Evolutionary conservation across 2,329 filamentous ascomycete genomes (phyloP).

Genomic region (Penicillium concentricum): DNA sequence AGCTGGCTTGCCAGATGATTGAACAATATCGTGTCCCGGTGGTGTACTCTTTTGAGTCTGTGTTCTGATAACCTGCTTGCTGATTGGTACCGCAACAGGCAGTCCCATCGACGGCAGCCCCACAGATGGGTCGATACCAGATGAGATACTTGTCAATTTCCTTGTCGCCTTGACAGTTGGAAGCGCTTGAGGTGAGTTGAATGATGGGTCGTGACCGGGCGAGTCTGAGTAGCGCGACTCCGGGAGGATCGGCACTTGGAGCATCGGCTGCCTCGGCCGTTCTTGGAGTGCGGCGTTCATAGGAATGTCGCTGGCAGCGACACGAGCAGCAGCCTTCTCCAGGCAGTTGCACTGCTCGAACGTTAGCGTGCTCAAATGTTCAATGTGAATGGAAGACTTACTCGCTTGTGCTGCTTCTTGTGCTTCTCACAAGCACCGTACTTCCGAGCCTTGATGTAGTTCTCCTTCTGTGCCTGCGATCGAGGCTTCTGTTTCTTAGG

Average conservation of each 20-base stretch:
- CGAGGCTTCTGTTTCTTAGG: constrained; percentile 44
- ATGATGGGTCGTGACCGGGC: constrained; percentile 13
- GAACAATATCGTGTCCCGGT: neutral
- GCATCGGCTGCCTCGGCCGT: neutral
- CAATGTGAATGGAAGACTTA: constrained; percentile 21
- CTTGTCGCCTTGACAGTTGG: constrained; percentile 5
- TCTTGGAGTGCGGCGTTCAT: constrained; percentile 9
- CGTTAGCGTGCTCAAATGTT: constrained; percentile 17
- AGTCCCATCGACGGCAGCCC: neutral
- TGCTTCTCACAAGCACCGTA: constrained; percentile 46
- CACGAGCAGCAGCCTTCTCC: constrained; percentile 32
- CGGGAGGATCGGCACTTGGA: constrained; percentile 5
- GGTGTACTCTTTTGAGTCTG: neutral
- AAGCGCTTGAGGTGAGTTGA: constrained; percentile 3
- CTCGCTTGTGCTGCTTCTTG: constrained; percentile 44
- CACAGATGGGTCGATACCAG: constrained; percentile 11
- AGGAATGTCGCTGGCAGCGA: constrained; percentile 19
- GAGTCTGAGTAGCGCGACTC: constrained; percentile 7
- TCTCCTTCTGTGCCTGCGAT: constrained; percentile 43
- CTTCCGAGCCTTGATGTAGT: constrained; percentile 45
- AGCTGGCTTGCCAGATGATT: neutral
- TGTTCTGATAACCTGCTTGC: neutral
- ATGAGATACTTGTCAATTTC: constrained; percentile 1
- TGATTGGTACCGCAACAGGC: neutral
- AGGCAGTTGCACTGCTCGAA: constrained; percentile 40